Evolutionary conservation across 768 basidiomycete genomes (phyloP).

Genomic region (Boletus huronensis): DNA sequence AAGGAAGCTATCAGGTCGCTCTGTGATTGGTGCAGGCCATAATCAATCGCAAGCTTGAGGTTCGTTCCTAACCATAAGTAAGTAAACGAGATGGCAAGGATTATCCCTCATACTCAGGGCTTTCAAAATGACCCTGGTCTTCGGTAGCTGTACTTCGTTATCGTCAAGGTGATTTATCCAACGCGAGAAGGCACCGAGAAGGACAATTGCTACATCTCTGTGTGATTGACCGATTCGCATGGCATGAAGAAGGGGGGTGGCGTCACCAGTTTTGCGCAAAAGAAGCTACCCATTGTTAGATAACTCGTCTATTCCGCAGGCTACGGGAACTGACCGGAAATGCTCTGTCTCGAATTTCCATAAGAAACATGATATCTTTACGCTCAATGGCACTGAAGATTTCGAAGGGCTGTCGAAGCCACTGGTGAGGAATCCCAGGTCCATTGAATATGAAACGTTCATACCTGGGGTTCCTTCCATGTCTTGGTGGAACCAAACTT

Average conservation of each 20-base stretch:
- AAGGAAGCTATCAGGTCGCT: constrained; percentile 88
- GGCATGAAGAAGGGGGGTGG: constrained; percentile 87
- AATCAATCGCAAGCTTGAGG: constrained; percentile 89
- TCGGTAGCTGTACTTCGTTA: constrained; percentile 62
- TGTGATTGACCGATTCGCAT: constrained; percentile 76
- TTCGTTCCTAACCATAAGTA: constrained; percentile 68
- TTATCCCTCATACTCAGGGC: constrained; percentile 68
- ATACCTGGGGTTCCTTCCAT: constrained; percentile 57
- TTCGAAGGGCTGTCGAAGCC: constrained; percentile 48
- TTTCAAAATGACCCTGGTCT: constrained; percentile 72
- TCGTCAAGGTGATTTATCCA: constrained; percentile 89
- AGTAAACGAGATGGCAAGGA: constrained; percentile 73
- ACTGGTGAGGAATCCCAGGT: not conserved
- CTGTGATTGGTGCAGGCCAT: constrained; percentile 75
- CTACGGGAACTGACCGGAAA: constrained; percentile 58
- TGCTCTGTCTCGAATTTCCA: constrained; percentile 77
- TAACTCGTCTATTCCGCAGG: not conserved
- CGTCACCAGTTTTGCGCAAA: constrained; percentile 79
- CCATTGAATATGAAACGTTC: constrained; percentile 1
- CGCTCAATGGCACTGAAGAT: constrained; percentile 82
- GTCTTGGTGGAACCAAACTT: constrained; percentile 14
- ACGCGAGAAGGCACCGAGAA: constrained; percentile 87
- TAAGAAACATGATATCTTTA: constrained; percentile 77
- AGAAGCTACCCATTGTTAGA: constrained; percentile 49
- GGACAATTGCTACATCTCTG: constrained; percentile 78